Percentiles rank a stretch among this genome's conserved stretches.
Conservation (phyloP, 768 basidiomycete species). For the Roridomyces roridus region DNA sequence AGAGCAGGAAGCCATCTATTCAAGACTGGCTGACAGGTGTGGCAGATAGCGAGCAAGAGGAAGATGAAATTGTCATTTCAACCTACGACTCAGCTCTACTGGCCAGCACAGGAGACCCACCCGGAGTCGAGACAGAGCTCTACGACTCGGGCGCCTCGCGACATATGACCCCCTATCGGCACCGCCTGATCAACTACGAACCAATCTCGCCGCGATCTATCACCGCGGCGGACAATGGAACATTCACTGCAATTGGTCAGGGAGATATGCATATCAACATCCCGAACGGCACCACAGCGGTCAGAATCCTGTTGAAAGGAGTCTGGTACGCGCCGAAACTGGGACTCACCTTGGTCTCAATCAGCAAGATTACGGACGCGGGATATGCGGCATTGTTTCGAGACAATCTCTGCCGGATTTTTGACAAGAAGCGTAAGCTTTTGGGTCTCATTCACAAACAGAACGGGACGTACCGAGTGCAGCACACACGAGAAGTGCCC, state of each 20-base stretch:
- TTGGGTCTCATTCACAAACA: constrained; percentile 5
- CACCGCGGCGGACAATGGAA: constrained; percentile 19
- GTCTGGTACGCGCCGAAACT: constrained; percentile 27
- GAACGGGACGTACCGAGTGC: constrained; percentile 12
- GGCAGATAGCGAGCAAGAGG: no score
- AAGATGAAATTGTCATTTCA: no score
- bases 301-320: neutral
- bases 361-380: constrained; percentile 32
- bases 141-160: constrained; percentile 25
- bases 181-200: constrained; percentile 21
- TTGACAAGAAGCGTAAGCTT: constrained; percentile 1
- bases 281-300: constrained; percentile 11
- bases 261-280: constrained; percentile 22
- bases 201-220: constrained; percentile 11
- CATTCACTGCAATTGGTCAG: constrained; percentile 20
- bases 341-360: constrained; percentile 37
- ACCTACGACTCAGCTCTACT: no score
- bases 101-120: no score
- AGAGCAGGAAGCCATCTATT: no score
- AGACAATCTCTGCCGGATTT: constrained; percentile 29
- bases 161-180: constrained; percentile 22
- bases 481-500: neutral
- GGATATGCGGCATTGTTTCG: constrained; percentile 30
- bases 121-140: constrained; percentile 8
- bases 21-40: no score